These are phyloP conservation scores for Torrubiella hemipterigena DNA, from an alignment of 2,329 filamentous ascomycete genomes.

Conservation along the genomic window DNA sequence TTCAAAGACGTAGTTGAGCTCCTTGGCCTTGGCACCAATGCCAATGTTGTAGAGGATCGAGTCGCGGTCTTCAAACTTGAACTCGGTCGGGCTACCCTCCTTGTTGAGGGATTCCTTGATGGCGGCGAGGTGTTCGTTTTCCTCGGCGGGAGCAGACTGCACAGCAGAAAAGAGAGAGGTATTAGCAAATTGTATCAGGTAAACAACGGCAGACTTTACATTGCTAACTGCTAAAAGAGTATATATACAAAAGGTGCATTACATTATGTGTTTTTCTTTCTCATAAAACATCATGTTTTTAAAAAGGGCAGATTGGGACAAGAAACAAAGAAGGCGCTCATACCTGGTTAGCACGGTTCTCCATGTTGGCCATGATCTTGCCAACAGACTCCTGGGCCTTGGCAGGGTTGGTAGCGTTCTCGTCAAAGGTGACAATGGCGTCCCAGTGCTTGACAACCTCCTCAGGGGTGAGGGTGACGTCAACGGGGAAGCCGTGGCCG, in stretches of 20 bases:
- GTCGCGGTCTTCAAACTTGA: constrained; percentile 75
- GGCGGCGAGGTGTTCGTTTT: constrained; percentile 56
- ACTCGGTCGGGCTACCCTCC: constrained; percentile 60
- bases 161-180: constrained; percentile 11
- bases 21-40: constrained; percentile 79
- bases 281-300: too few species aligned
- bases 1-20: constrained; percentile 83
- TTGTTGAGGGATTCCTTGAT: constrained; percentile 67
- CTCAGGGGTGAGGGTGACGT: constrained; percentile 74
- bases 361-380: constrained; percentile 71
- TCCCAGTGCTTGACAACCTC: constrained; percentile 65
- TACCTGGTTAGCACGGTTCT: constrained; percentile 59
- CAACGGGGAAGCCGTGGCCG: constrained; percentile 82
- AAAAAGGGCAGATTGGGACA: constrained; percentile 10
- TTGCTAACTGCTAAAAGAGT: constrained; percentile 3
- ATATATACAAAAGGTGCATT: constrained; percentile 6
- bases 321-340: constrained; percentile 25
- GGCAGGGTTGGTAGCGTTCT: constrained; percentile 75
- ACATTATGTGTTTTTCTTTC: constrained; percentile 6
- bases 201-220: too few species aligned
- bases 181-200: background rate
- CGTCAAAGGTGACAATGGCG: constrained; percentile 76
- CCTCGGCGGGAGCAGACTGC: constrained; percentile 18
- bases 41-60: constrained; percentile 93
- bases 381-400: constrained; percentile 65